These are phyloP conservation scores for Neopestalotiopsis sp. DNA, from an alignment of 2,329 filamentous ascomycete genomes.

Conservation along the genomic window DNA sequence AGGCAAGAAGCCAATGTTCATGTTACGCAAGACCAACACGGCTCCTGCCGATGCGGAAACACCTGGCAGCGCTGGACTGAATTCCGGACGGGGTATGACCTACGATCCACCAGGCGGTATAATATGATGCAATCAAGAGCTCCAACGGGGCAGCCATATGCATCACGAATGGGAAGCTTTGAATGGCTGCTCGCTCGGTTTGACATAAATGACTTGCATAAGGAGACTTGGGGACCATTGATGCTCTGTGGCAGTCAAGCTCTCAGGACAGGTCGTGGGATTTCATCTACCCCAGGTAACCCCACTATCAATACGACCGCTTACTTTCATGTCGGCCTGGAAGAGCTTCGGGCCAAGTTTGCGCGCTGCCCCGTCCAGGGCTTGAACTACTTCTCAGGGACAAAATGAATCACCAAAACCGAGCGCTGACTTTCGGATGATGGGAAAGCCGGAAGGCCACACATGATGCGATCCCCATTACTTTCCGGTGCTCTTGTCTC, in stretches of 20 bases:
- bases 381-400: background rate
- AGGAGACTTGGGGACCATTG: background rate
- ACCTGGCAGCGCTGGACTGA: slow-evolving; percentile 59
- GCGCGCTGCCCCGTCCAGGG: background rate
- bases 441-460: background rate
- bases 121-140: slow-evolving; percentile 44
- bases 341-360: too few species aligned
- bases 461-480: background rate
- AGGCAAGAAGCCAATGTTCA: slow-evolving; percentile 99
- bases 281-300: background rate
- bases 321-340: background rate
- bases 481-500: background rate
- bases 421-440: background rate
- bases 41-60: slow-evolving; percentile 54
- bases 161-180: background rate
- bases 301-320: background rate
- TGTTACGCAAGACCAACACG: slow-evolving; percentile 76
- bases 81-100: slow-evolving; percentile 45
- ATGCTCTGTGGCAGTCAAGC: background rate
- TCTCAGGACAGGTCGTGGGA: background rate
- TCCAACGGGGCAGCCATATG: background rate
- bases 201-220: slow-evolving; percentile 11
- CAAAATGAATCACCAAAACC: background rate
- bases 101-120: slow-evolving; percentile 67
- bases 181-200: background rate